Evolutionary conservation across 2,329 filamentous ascomycete genomes (phyloP).

Genomic region (Moelleriella libera): DNA sequence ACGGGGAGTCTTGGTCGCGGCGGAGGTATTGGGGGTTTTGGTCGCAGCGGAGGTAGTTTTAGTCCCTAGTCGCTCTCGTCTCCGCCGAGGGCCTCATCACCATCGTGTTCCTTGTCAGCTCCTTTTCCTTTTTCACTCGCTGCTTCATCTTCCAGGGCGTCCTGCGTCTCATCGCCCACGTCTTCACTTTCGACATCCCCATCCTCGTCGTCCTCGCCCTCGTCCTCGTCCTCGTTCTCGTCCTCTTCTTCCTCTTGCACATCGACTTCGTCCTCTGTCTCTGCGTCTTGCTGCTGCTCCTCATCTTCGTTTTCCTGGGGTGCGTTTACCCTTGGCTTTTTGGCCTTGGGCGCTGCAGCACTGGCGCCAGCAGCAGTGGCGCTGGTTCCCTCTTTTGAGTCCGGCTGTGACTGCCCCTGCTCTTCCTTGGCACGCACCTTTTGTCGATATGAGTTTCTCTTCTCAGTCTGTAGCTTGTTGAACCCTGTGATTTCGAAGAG

Average conservation of each 20-base stretch:
- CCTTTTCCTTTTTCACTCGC: neutral
- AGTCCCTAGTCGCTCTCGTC: slow-evolving; percentile 38
- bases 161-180: slow-evolving; percentile 34
- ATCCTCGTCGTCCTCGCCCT: slow-evolving; percentile 24
- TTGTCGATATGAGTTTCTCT: slow-evolving; percentile 58
- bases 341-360: slow-evolving; percentile 21
- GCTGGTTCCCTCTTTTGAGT: slow-evolving; percentile 16
- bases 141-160: slow-evolving; percentile 29
- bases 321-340: slow-evolving; percentile 27
- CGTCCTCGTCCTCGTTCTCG: slow-evolving; percentile 33
- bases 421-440: slow-evolving; percentile 49
- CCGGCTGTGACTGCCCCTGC: slow-evolving; percentile 10
- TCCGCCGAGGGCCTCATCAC: slow-evolving; percentile 39
- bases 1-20: too few species aligned
- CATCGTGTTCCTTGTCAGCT: slow-evolving; percentile 18
- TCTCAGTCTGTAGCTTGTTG: slow-evolving; percentile 58
- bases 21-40: too few species aligned
- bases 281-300: slow-evolving; percentile 7
- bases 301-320: slow-evolving; percentile 16
- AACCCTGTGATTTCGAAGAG: slow-evolving; percentile 36
- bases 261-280: slow-evolving; percentile 15
- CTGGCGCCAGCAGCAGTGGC: too few species aligned
- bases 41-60: too few species aligned
- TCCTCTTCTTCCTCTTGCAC: slow-evolving; percentile 23
- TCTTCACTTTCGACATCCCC: slow-evolving; percentile 29